Evolutionary conservation across 345 rosid genomes (phyloP).

Genomic region (Euphorbia tirucalli): DNA sequence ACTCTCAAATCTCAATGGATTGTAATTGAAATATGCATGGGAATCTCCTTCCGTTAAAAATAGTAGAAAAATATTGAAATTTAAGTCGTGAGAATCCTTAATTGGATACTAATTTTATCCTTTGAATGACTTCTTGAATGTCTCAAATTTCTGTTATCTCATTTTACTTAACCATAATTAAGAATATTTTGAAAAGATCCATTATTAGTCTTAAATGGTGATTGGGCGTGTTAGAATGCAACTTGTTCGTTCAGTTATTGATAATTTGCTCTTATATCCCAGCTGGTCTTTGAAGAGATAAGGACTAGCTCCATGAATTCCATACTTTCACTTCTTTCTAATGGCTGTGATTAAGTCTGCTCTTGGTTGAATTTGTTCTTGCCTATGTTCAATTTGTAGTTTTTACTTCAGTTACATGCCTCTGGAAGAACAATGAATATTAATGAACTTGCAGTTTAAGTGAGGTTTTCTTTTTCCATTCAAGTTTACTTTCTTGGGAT

Average conservation of each 20-base stretch:
- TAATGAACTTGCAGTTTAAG: background rate
- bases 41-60: background rate
- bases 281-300: background rate
- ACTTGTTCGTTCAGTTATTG: background rate
- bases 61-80: background rate
- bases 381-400: background rate
- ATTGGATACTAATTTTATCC: background rate
- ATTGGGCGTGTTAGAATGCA: background rate
- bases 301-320: background rate
- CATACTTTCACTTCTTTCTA: constrained; percentile 2
- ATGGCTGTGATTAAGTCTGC: background rate
- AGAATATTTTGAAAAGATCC: background rate
- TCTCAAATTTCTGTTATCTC: constrained; percentile 2
- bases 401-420: background rate
- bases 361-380: background rate
- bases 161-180: background rate
- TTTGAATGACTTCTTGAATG: background rate
- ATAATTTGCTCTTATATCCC: background rate
- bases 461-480: background rate
- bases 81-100: background rate
- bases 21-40: background rate
- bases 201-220: background rate
- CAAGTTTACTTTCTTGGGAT: constrained; percentile 11
- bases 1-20: background rate
- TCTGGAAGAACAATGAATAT: background rate